Evolutionary conservation across 805 yeast species (phyloP).

Genomic region (Saccharomyces kudriavzevii): DNA sequence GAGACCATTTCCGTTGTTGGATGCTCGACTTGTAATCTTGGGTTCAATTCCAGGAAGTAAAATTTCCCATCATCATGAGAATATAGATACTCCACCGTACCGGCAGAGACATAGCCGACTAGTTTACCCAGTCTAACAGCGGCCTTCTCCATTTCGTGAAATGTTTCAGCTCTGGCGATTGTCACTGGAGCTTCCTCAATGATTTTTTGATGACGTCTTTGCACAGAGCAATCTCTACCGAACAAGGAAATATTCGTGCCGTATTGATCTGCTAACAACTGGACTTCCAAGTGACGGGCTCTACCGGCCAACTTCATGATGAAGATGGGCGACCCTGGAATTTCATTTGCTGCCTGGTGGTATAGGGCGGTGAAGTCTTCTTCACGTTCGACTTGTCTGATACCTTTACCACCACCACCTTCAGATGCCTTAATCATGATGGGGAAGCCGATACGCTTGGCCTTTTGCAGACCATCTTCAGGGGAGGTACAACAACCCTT

Average conservation of each 20-base stretch:
- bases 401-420: slow-evolving; percentile 99
- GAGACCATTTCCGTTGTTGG: slow-evolving; percentile 99
- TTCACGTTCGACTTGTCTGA: slow-evolving; percentile 86
- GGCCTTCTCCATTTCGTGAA: slow-evolving; percentile 88
- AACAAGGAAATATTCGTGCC: slow-evolving; percentile 95
- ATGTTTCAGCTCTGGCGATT: slow-evolving; percentile 78
- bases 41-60: slow-evolving; percentile 93
- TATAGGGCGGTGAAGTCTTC: slow-evolving; percentile 69
- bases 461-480: slow-evolving; percentile 82
- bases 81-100: slow-evolving; percentile 96
- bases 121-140: slow-evolving; percentile 94
- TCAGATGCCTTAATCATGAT: slow-evolving; percentile 98
- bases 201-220: slow-evolving; percentile 97
- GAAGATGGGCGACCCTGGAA: slow-evolving; percentile 97
- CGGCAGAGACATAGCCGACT: slow-evolving; percentile 98
- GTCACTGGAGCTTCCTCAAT: slow-evolving; percentile 99
- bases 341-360: slow-evolving; percentile 92
- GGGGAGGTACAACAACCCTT: slow-evolving; percentile 83
- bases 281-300: slow-evolving; percentile 98
- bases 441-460: slow-evolving; percentile 88
- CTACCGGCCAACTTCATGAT: slow-evolving; percentile 95
- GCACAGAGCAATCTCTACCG: slow-evolving; percentile 99
- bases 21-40: slow-evolving; percentile 98
- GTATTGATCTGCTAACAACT: slow-evolving; percentile 93
- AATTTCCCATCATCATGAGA: slow-evolving; percentile 91